Conservation (phyloP, 768 basidiomycete species). For the Mycena rosella region DNA sequence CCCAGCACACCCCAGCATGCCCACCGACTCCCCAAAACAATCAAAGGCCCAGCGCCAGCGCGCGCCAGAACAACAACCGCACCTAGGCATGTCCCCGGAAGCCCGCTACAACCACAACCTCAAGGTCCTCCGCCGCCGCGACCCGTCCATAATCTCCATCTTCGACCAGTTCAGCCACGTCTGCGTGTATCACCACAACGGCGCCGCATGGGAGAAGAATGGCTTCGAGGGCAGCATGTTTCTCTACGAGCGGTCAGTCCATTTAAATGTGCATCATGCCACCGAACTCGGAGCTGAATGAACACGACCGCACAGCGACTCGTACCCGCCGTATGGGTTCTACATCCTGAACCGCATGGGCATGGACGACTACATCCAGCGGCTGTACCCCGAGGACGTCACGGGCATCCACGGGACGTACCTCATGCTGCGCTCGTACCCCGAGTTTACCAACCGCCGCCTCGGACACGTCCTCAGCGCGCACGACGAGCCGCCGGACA, state of each 20-base stretch:
- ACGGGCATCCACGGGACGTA: constrained; percentile 72
- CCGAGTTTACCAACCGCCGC: constrained; percentile 71
- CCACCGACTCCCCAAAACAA: constrained; percentile 13
- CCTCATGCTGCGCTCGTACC: constrained; percentile 81
- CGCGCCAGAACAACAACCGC: constrained; percentile 40
- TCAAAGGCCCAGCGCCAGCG: constrained; percentile 32
- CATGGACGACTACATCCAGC: constrained; percentile 81
- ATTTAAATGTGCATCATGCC: too few species aligned
- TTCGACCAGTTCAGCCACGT: constrained; percentile 92
- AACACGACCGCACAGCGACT: constrained; percentile 58
- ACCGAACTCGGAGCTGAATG: constrained; percentile 18
- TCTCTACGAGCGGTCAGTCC: constrained; percentile 85
- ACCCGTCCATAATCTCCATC: constrained; percentile 83
- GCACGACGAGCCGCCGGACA: constrained; percentile 51
- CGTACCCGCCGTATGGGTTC: constrained; percentile 87
- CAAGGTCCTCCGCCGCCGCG: constrained; percentile 82
- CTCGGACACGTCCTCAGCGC: constrained; percentile 52
- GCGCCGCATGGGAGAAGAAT: constrained; percentile 83
- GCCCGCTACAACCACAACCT: constrained; percentile 83
- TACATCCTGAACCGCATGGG: constrained; percentile 88
- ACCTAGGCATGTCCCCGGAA: constrained; percentile 71
- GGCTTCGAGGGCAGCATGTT: constrained; percentile 93
- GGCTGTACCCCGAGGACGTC: constrained; percentile 84
- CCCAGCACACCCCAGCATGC: constrained; percentile 4
- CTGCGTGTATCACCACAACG: constrained; percentile 83